These are phyloP conservation scores for Fusarium xylarioides DNA, from an alignment of 2,329 filamentous ascomycete species.

Conservation along the genomic window DNA sequence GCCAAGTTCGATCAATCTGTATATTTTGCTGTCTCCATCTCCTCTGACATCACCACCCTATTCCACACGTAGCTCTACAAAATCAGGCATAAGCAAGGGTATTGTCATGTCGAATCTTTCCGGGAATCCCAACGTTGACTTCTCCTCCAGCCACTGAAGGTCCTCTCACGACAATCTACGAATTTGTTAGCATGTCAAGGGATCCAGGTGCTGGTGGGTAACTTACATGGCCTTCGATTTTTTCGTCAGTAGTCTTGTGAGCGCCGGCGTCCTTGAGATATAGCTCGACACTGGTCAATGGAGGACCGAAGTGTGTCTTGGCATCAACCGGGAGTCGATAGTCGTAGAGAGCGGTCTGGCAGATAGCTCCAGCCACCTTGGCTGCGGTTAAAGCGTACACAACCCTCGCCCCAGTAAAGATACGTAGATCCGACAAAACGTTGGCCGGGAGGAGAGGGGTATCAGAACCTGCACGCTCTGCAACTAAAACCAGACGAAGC, in stretches of 20 bases:
- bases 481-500: constrained; percentile 82
- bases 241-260: constrained; percentile 71
- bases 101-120: constrained; percentile 74
- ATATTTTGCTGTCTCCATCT: background rate
- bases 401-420: constrained; percentile 81
- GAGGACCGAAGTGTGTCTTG: constrained; percentile 78
- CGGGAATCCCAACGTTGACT: constrained; percentile 69
- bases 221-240: constrained; percentile 70
- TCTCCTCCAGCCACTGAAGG: constrained; percentile 77
- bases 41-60: background rate
- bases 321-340: constrained; percentile 68
- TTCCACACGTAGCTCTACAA: background rate
- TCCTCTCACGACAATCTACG: constrained; percentile 74
- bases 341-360: constrained; percentile 88
- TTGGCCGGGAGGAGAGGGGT: constrained; percentile 72
- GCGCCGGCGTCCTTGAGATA: constrained; percentile 71
- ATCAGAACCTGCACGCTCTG: constrained; percentile 73
- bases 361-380: constrained; percentile 86
- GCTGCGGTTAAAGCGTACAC: constrained; percentile 86
- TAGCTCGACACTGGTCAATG: constrained; percentile 81
- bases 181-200: constrained; percentile 12
- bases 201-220: background rate
- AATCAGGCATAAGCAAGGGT: constrained; percentile 68
- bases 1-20: background rate
- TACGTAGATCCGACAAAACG: constrained; percentile 80